phyloP scores from a whole-genome alignment of 2,329 filamentous ascomycete species.

The Macrophomina tecta region DNA sequence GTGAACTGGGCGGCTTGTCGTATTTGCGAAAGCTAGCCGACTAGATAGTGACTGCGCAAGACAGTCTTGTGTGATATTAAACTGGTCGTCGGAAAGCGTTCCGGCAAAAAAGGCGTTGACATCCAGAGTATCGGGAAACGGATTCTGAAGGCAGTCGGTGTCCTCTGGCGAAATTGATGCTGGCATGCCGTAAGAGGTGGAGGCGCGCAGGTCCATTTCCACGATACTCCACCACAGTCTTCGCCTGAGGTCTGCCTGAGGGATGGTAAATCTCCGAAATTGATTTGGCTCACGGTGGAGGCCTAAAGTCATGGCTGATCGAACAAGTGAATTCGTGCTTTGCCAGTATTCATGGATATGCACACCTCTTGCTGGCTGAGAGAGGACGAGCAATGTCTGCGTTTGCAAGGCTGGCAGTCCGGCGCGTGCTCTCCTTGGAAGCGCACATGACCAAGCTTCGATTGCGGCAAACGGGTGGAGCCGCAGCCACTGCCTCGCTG shows the following conservation, averaged over 20 bases:
- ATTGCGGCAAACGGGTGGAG: conserved; percentile 30
- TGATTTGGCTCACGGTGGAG: conserved; percentile 34
- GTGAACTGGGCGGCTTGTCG: background rate
- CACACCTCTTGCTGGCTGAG: background rate
- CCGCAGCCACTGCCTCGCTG: background rate
- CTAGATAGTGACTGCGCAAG: background rate
- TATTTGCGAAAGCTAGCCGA: background rate
- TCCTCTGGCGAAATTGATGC: conserved; percentile 39
- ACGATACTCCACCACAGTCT: conserved; percentile 53
- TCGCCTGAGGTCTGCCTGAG: conserved; percentile 49
- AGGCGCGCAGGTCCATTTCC: conserved; percentile 46
- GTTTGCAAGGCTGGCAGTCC: conserved; percentile 1
- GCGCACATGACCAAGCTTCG: background rate
- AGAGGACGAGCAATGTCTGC: background rate
- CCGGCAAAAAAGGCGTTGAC: background rate
- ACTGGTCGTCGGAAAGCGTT: background rate
- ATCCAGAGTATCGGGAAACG: background rate
- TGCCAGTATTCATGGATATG: background rate
- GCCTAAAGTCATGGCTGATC: conserved; percentile 3
- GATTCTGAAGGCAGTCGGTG: conserved; percentile 36
- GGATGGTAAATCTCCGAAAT: conserved; percentile 44
- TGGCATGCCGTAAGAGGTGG: conserved; percentile 32
- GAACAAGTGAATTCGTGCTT: background rate
- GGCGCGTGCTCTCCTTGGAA: background rate
- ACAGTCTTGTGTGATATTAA: background rate